phyloP scores from a whole-genome alignment of 805 yeast species.

The Torulaspora franciscae region DNA sequence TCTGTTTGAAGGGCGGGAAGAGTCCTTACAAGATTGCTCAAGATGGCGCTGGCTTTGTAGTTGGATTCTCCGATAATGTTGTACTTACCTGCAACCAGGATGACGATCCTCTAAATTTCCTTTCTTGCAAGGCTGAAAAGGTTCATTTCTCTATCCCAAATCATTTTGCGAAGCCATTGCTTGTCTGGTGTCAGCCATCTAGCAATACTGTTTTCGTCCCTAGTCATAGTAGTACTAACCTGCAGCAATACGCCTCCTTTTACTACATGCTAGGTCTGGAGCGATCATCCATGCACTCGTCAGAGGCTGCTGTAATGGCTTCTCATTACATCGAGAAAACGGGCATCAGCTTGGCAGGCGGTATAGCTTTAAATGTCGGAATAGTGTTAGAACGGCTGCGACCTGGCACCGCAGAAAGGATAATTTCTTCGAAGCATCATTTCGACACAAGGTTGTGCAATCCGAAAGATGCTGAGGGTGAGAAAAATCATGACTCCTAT shows the following conservation, averaged over 20 bases:
- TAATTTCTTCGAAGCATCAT: constrained; percentile 52
- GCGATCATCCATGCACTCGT: constrained; percentile 15
- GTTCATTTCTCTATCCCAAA: constrained; percentile 74
- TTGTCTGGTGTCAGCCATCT: constrained; percentile 56
- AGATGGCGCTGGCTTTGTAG: constrained; percentile 66
- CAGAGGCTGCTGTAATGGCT: constrained; percentile 24
- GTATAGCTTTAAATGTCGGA: constrained; percentile 54
- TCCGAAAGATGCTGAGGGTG: constrained; percentile 48
- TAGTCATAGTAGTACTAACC: constrained; percentile 36
- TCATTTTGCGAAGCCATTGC: constrained; percentile 49
- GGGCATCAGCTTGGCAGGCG: constrained; percentile 56
- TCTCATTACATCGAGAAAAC: constrained; percentile 43
- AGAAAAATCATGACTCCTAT: constrained; percentile 68
- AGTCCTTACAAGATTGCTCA: constrained; percentile 73
- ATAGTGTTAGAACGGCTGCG: constrained; percentile 49
- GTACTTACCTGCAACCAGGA: constrained; percentile 55
- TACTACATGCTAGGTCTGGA: constrained; percentile 41
- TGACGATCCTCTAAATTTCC: constrained; percentile 63
- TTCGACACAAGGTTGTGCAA: constrained; percentile 53
- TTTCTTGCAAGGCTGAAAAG: constrained; percentile 56
- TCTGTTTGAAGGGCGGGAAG: constrained; percentile 66
- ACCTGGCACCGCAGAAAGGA: constrained; percentile 36
- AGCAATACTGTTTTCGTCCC: constrained; percentile 44
- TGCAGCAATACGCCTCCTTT: constrained; percentile 45
- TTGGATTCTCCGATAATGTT: constrained; percentile 65